A percentile compares a stretch with the other conserved stretches of the same genome.
Conservation (phyloP, 345 rosid genomes). For the Pugionium dolabratum region DNA sequence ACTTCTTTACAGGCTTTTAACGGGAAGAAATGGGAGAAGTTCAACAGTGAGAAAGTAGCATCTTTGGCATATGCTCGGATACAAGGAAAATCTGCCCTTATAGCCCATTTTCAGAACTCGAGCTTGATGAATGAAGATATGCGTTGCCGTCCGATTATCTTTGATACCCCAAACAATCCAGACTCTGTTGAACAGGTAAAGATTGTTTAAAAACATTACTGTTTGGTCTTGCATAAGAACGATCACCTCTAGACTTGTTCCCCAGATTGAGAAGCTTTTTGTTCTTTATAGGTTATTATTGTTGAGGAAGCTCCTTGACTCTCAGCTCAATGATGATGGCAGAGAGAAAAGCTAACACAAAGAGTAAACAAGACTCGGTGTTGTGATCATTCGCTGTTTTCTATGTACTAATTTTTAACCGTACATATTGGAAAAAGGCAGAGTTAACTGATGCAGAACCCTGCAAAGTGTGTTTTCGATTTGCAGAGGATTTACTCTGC, state of each 20-base stretch:
- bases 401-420: constrained; percentile 35
- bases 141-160: constrained; percentile 81
- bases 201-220: not conserved
- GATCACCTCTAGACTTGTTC: no score
- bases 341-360: constrained; percentile 34
- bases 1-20: constrained; percentile 59
- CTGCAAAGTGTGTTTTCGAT: constrained; percentile 39
- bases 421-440: constrained; percentile 36
- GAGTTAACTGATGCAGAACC: constrained; percentile 38
- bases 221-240: constrained; percentile 9
- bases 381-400: constrained; percentile 18
- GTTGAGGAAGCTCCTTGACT: constrained; percentile 30
- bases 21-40: constrained; percentile 92
- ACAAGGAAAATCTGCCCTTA: constrained; percentile 78
- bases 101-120: constrained; percentile 83
- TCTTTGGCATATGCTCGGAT: constrained; percentile 84
- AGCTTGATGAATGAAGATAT: constrained; percentile 91
- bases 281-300: constrained; percentile 15
- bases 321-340: constrained; percentile 35
- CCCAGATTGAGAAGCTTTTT: not conserved
- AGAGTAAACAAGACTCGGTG: constrained; percentile 18
- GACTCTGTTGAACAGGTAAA: constrained; percentile 53
- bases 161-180: constrained; percentile 60
- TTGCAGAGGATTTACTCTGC: constrained; percentile 36
- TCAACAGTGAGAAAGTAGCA: constrained; percentile 89